These are phyloP conservation scores for Chlorella vulgaris DNA, from an alignment of 139 green algal genomes.

Conservation along the genomic window DNA sequence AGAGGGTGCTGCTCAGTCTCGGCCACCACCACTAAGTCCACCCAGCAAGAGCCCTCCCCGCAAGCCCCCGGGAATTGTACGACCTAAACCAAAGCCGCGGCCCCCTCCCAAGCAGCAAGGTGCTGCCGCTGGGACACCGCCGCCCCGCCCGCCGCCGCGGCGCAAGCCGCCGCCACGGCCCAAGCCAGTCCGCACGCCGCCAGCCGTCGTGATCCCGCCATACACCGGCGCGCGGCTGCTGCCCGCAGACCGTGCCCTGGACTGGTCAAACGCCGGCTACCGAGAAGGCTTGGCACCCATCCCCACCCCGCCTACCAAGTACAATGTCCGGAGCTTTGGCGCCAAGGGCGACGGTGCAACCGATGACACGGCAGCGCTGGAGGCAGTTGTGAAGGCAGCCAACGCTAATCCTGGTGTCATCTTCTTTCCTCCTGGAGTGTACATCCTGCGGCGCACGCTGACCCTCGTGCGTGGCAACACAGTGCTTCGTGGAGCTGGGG, in stretches of 20 bases:
- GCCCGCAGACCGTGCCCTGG: not conserved
- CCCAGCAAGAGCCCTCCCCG: not conserved
- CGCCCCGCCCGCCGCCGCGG: too few relatives aligned
- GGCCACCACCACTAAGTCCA: not conserved
- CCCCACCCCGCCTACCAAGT: not conserved
- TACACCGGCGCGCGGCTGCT: not conserved
- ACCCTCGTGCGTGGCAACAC: not conserved
- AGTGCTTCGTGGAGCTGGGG: constrained; percentile 15
- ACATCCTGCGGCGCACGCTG: not conserved
- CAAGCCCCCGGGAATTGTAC: not conserved
- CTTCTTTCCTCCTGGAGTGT: not conserved
- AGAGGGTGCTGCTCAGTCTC: not conserved
- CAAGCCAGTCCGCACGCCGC: not conserved
- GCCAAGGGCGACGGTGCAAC: not conserved
- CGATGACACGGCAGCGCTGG: not conserved
- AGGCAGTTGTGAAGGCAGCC: not conserved
- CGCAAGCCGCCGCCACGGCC: not conserved
- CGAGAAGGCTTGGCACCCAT: not conserved
- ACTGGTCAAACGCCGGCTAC: constrained; percentile 4
- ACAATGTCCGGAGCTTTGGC: constrained; percentile 8
- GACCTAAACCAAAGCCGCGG: not conserved
- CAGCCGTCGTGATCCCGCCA: too few relatives aligned
- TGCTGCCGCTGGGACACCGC: too few relatives aligned
- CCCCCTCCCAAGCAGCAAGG: too few relatives aligned
- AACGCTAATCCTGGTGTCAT: not conserved